Conservation (phyloP, 208 protist species). For the Acanthamoeba culbertsoni region DNA sequence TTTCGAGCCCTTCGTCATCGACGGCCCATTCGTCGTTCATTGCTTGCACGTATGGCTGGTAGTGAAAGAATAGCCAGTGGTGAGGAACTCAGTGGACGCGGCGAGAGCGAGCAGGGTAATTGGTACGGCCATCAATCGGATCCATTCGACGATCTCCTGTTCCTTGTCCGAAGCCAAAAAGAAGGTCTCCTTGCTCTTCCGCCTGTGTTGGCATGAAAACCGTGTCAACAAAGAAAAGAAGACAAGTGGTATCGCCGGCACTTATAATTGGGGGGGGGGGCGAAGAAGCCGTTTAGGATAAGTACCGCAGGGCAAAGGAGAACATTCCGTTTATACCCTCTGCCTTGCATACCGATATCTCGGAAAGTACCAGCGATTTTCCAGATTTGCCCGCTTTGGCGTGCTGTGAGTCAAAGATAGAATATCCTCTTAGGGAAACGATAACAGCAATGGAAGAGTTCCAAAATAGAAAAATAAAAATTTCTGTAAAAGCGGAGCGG, state of each 20-base stretch:
- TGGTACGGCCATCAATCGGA: constrained; percentile 33
- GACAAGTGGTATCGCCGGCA: background rate
- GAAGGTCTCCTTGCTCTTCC: constrained; percentile 38
- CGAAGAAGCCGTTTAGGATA: background rate
- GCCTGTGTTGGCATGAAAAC: background rate
- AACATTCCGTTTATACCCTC: constrained; percentile 3
- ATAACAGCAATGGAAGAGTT: no score
- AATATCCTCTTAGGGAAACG: no score
- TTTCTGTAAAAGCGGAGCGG: background rate
- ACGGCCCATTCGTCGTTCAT: constrained; percentile 27
- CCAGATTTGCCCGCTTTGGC: background rate
- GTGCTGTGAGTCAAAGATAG: background rate
- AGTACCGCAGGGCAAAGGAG: background rate
- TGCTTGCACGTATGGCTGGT: background rate
- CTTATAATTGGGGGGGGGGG: background rate
- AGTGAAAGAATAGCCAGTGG: no score
- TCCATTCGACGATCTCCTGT: constrained; percentile 35
- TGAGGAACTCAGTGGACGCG: background rate
- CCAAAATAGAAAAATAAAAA: background rate
- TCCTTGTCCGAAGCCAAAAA: constrained; percentile 5
- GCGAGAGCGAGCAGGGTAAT: background rate
- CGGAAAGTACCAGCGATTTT: background rate
- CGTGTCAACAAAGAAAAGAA: background rate
- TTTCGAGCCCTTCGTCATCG: constrained; percentile 1
- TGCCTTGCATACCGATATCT: constrained; percentile 6